Percentiles rank a stretch among this genome's conserved stretches.
These are phyloP conservation scores for Dalbergia oliveri DNA, from an alignment of 306 rosid species.

Conservation along the genomic window DNA sequence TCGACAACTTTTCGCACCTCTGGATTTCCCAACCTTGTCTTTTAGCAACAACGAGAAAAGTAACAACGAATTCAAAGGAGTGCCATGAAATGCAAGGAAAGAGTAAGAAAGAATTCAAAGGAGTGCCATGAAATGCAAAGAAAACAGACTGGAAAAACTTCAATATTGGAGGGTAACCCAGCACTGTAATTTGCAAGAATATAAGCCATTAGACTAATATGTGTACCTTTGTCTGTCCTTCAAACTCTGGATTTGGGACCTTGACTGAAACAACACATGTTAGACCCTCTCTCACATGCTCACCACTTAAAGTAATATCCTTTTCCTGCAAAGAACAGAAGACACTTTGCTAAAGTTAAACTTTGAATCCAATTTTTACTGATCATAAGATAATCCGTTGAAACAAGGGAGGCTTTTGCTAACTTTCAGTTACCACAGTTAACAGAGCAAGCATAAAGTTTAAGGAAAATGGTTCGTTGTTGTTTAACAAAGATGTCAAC, in stretches of 20 bases:
- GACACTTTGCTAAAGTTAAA: slow-evolving; percentile 23
- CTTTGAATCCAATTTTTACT: slow-evolving; percentile 15
- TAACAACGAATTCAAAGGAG: slow-evolving; percentile 35
- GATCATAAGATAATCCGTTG: slow-evolving; percentile 10
- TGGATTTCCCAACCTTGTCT: slow-evolving; percentile 99
- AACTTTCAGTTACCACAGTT: slow-evolving; percentile 25
- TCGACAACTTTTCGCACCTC: slow-evolving; percentile 97
- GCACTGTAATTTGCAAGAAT: slow-evolving; percentile 29
- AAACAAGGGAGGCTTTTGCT: slow-evolving; percentile 21
- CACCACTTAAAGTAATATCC: slow-evolving; percentile 90
- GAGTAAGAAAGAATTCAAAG: slow-evolving; percentile 38
- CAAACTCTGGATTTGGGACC: slow-evolving; percentile 97
- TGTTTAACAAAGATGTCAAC: background rate
- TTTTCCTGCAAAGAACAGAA: slow-evolving; percentile 71
- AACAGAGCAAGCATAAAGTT: background rate
- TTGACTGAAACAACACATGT: slow-evolving; percentile 91
- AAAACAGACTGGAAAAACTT: slow-evolving; percentile 22
- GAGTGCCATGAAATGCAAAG: slow-evolving; percentile 32
- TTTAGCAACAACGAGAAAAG: slow-evolving; percentile 49
- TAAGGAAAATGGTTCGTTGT: background rate
- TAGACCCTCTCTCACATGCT: slow-evolving; percentile 98
- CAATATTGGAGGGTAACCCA: slow-evolving; percentile 34
- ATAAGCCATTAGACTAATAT: slow-evolving; percentile 36
- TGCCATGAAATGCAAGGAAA: slow-evolving; percentile 32
- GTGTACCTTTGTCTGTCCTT: slow-evolving; percentile 97